phyloP scores from a whole-genome alignment of 2,329 filamentous ascomycete genomes.

The Penicillium sp. region DNA sequence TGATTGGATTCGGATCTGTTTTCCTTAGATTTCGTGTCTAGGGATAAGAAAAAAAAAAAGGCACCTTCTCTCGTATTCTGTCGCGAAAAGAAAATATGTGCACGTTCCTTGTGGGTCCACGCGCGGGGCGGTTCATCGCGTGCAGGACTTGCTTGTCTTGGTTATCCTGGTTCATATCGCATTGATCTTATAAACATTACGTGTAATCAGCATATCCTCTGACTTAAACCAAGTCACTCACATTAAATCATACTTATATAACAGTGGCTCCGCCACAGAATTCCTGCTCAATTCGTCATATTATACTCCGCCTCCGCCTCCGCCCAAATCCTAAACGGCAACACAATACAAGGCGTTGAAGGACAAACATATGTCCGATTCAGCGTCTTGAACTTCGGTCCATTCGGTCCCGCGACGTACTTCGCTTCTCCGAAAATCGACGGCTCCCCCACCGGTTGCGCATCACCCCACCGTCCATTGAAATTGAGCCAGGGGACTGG shows the following conservation, averaged over 20 bases:
- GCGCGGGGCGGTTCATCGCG: neutral
- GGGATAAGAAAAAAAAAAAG: neutral
- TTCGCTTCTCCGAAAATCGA: slow-evolving; percentile 56
- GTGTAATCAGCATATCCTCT: neutral
- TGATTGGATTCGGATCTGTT: neutral
- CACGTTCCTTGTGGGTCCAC: neutral
- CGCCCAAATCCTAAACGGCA: slow-evolving; percentile 36
- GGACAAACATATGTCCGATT: slow-evolving; percentile 59
- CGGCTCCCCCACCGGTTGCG: slow-evolving; percentile 54
- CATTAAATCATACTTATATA: neutral
- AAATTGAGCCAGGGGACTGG: slow-evolving; percentile 59
- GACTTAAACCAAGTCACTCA: neutral
- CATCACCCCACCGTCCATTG: slow-evolving; percentile 62
- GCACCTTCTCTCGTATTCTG: too few species aligned
- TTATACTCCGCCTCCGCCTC: neutral
- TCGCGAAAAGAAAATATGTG: neutral
- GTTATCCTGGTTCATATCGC: neutral
- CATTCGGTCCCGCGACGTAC: slow-evolving; percentile 60
- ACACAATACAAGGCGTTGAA: slow-evolving; percentile 46
- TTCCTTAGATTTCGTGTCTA: neutral
- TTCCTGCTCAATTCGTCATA: neutral
- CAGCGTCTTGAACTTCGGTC: slow-evolving; percentile 60
- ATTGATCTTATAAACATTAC: too few species aligned
- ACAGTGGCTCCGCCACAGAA: neutral
- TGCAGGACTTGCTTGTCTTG: neutral